Base-by-base conservation (phyloP, 441 rosid genomes). In the Macaranga tanarius region DNA sequence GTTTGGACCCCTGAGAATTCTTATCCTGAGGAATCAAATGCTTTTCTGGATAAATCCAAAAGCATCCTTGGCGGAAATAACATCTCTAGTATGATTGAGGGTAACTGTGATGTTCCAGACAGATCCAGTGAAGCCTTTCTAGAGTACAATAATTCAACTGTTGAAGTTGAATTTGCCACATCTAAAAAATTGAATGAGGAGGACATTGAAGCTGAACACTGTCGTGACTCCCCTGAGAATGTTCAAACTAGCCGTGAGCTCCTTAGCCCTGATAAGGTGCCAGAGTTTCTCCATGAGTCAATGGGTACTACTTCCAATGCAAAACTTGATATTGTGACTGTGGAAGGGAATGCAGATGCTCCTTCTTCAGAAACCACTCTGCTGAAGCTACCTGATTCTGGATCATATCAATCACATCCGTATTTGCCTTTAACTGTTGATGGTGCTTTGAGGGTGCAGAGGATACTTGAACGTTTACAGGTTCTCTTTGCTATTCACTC, bases 361-460 rank as follows among this genome's bases (percentile, higher is more conserved):
- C 71, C 82, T 79, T 83, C 81, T 60, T 65, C 81, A 57, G 87
- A 82, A 74, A 71, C 80, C 70, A 65, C 78, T 74, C 67, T 70
- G 56, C 28, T 56, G 15, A 83, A 79, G 65, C 73, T 74, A 25
- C 68, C 81, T 71, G 77, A 83, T 75, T 86, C 83, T 69, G 83
- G 82, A 67, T 75, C 79, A 61, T 77, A 65, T 79, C 87, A 80
- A 69, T 75, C 82, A 67, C 75, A 78, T 71, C 86, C 79, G n/a
- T 76, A 79, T 62, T 74, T 72, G 67, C 77, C 82, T 54, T 71
- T 84, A 73, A 93, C 97, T 60, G 72, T 86, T 74, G 97, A 90
- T 83, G 86, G 81, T 73, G 84, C 92, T 77, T 83, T 84, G 71
- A 89, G 99, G 84, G 91, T 92, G 86, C 92, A 91, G 83, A 87